phyloP scores from a whole-genome alignment of 2,329 filamentous ascomycete species.

The Colletotrichum cereale region DNA sequence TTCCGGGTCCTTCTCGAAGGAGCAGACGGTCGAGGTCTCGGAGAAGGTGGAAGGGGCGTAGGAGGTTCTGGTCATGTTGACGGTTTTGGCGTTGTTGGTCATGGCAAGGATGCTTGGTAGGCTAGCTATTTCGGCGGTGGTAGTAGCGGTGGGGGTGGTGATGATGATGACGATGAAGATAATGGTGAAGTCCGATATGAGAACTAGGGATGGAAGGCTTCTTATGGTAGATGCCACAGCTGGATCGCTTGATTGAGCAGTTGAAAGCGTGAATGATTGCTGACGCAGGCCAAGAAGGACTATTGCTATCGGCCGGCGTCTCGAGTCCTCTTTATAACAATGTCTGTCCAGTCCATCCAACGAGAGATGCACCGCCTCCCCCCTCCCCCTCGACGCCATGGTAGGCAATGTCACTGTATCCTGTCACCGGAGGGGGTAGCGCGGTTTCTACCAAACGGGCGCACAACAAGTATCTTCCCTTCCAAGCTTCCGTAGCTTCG shows the following conservation, averaged over 20 bases:
- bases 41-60: constrained; percentile 25
- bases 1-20: constrained; percentile 29
- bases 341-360: constrained; percentile 13
- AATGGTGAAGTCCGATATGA: neutral
- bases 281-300: constrained; percentile 29
- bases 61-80: constrained; percentile 26
- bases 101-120: neutral
- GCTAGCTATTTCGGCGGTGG: neutral
- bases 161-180: neutral
- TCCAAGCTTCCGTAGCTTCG: neutral
- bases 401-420: no score
- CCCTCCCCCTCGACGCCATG: no score
- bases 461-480: constrained; percentile 29
- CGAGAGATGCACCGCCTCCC: constrained; percentile 27
- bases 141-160: neutral
- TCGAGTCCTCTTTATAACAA: constrained; percentile 15
- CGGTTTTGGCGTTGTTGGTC: neutral
- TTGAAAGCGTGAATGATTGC: constrained; percentile 25
- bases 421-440: no score
- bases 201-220: neutral
- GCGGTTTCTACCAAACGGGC: constrained; percentile 26
- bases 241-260: neutral
- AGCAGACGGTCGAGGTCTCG: constrained; percentile 37
- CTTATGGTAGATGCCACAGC: neutral
- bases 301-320: neutral